These are phyloP conservation scores for Hanseniaspora singularis DNA, from an alignment of 805 yeast species.

Conservation along the genomic window DNA sequence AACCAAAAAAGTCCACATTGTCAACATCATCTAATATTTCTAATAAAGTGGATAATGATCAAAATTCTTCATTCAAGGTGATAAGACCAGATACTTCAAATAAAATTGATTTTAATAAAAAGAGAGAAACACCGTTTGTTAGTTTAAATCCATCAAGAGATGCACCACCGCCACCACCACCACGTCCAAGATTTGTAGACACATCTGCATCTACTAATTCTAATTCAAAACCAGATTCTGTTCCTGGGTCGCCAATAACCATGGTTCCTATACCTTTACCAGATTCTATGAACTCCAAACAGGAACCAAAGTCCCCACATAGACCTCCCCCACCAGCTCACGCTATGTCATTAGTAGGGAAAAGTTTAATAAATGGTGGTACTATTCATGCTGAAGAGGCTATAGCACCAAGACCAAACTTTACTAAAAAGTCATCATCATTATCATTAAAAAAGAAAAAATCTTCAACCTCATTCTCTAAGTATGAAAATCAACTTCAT, in stretches of 20 bases:
- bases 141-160: constrained; percentile 55
- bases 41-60: too few species aligned
- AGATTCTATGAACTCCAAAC: background rate
- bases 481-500: constrained; percentile 14
- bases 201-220: background rate
- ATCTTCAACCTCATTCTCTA: constrained; percentile 1
- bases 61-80: constrained; percentile 52
- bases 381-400: too few species aligned
- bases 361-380: too few species aligned
- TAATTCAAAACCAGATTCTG: too few species aligned
- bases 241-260: background rate
- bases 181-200: constrained; percentile 18
- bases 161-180: constrained; percentile 57
- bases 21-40: too few species aligned
- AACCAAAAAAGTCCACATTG: constrained; percentile 16
- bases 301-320: background rate
- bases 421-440: constrained; percentile 10
- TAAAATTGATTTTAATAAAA: constrained; percentile 72
- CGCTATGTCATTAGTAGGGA: background rate
- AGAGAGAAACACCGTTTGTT: constrained; percentile 63
- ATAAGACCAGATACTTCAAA: constrained; percentile 49
- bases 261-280: background rate
- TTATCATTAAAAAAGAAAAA: constrained; percentile 6
- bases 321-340: constrained; percentile 21
- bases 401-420: constrained; percentile 16